Evolutionary conservation across 2,329 filamentous ascomycete genomes (phyloP), one percentile per base, ranked within the genome.

Genomic region (Penicillium sp.): DNA sequence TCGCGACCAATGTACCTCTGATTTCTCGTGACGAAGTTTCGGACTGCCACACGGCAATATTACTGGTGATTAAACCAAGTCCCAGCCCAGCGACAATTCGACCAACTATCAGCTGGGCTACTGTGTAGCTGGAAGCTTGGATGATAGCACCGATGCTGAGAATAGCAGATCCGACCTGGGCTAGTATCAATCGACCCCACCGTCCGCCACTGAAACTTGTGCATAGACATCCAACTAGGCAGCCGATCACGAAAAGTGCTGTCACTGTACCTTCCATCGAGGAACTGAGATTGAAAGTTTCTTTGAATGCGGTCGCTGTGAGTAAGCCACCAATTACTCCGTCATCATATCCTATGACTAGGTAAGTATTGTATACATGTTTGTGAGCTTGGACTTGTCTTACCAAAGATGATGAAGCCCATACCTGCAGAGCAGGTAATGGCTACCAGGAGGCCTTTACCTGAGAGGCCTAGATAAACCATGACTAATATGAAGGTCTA

Each of bases 111-210:
- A 86, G 79, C 64, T 86, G 82, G 21, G 78, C 75, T 46, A 78
- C n/a, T 59, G 75, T 70, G 60, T 78, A 82, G 1, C 79, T 77
- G 13, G 79, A 71, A 14, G 83, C 72, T 65, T 89, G 87, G 37
- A 89, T 80, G 9, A 82, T 75, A 33, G 84, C 84, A 14, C 85
- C 85, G 33, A 87, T 54, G 16, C 85, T 74, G 79, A 87, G 84
- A 61, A 88, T 80, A 11, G 75, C 60, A 9, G 81, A 81, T 16
- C 86, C 86, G n/a, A 84, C 76, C 63, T 88, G 83, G 52, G 86
- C 85, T 2, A 81, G 81, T 39, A 81, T 75, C 68, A 80, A 79
- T 33, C 85, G 78, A 24, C 85, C 85, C 42, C 87, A 79, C 10
- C 79, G 74, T 59, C 89, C 86, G 29, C 86, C 86, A 9, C 84